Conservation (phyloP, 2,329 filamentous ascomycete species). For the Exophiala phaeomuriformis region DNA sequence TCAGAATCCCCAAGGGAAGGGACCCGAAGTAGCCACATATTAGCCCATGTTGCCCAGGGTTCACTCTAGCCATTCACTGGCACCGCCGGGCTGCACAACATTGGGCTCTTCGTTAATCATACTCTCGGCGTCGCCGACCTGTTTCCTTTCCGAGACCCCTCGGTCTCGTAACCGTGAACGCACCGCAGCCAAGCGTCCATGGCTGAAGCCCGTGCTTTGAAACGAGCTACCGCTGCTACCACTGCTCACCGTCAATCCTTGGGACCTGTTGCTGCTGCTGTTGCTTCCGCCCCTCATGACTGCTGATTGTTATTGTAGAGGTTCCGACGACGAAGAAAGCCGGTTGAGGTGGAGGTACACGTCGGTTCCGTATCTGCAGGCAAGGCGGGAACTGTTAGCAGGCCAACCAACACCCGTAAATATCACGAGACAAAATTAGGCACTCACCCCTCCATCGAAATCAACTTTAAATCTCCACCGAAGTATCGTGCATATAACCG, state of each 20-base stretch:
- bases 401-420: background rate
- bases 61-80: slow-evolving; percentile 25
- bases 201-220: slow-evolving; percentile 12
- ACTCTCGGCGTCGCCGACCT: slow-evolving; percentile 81
- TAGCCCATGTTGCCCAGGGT: background rate
- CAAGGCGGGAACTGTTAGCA: slow-evolving; percentile 15
- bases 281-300: slow-evolving; percentile 46
- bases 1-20: no score
- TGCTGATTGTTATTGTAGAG: slow-evolving; percentile 85
- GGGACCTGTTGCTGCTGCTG: slow-evolving; percentile 29
- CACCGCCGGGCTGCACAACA: slow-evolving; percentile 19
- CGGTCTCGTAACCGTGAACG: slow-evolving; percentile 62
- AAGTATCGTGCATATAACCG: slow-evolving; percentile 94
- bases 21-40: no score
- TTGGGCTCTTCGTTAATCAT: slow-evolving; percentile 54
- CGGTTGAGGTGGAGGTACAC: slow-evolving; percentile 97
- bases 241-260: slow-evolving; percentile 47
- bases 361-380: slow-evolving; percentile 81
- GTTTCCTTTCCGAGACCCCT: slow-evolving; percentile 78
- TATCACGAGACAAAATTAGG: background rate
- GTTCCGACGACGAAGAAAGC: slow-evolving; percentile 89
- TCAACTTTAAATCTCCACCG: slow-evolving; percentile 91
- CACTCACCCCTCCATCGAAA: slow-evolving; percentile 96
- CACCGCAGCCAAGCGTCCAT: slow-evolving; percentile 46
- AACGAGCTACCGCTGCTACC: background rate